A percentile compares a stretch with the other conserved stretches of the same genome.
Conservation (phyloP, 345 rosid species). For the Citrus maxima region DNA sequence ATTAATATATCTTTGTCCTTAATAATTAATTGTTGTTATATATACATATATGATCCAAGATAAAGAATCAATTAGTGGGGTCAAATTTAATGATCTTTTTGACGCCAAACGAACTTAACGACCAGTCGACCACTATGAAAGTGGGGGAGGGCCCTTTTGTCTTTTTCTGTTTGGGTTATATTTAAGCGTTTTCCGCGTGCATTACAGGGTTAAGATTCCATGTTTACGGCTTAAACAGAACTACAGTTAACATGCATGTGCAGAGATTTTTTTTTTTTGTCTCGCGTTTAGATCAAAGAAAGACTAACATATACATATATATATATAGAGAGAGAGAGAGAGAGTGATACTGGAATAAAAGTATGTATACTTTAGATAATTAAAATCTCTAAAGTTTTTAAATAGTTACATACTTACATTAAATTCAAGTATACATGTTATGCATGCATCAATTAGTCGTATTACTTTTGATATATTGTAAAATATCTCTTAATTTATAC, state of each 20-base stretch:
- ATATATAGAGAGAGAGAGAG: too few relatives aligned
- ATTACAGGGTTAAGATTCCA: conserved; percentile 3
- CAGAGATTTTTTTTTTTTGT: not conserved
- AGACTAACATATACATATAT: fast-evolving
- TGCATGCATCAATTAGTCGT: too few relatives aligned
- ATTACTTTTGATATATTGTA: too few relatives aligned
- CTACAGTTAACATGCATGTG: not conserved
- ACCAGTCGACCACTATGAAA: not conserved
- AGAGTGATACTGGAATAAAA: too few relatives aligned
- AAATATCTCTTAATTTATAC: too few relatives aligned
- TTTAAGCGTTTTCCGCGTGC: not conserved
- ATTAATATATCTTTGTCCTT: not conserved
- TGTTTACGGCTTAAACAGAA: conserved; percentile 2
- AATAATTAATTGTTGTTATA: too few relatives aligned
- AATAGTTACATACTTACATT: too few relatives aligned
- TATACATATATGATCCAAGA: not conserved
- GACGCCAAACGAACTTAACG: conserved; percentile 25
- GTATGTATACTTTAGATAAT: too few relatives aligned
- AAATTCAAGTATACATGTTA: too few relatives aligned
- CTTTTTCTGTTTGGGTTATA: not conserved
- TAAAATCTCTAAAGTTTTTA: too few relatives aligned
- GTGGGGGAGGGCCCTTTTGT: not conserved
- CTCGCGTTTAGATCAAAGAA: too few relatives aligned
- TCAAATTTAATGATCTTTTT: conserved; percentile 1
- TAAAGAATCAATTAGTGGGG: not conserved